Evolutionary conservation across 495 filamentous ascomycete genomes (phyloP), one percentile per base, ranked within the genome.

Genomic region (Echria macrotheca): DNA sequence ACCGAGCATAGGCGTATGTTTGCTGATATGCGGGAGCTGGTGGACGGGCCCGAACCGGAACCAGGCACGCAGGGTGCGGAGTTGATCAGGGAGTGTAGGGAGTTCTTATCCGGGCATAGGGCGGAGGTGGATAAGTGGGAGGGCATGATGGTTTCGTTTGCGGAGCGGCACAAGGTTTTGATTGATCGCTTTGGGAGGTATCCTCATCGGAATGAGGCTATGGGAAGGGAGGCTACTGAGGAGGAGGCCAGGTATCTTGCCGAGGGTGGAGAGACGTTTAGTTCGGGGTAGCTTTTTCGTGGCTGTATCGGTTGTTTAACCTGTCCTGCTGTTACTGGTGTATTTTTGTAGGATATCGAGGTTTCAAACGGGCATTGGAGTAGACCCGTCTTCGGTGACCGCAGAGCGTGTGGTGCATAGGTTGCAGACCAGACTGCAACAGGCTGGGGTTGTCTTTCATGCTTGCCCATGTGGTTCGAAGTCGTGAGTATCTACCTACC

Each of bases 121-220:
- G 37, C 47, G 6, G 37, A 1, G 4, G 28, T 53, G 37, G 38
- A 26, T 3, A 42, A 23, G 6, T 47, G 28, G 26, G 37, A 12
- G 1, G 36, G 24, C 2, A 33, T 33, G 36, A 25, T 47, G 18
- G 26, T 43, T 17, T 18, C 19, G 4, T 42, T 42, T 36, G 44
- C 19, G 7, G 11, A 42, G 18, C 15, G 17, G 22, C 53, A 56
- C 48, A 44, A 24, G 18, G 28, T 36, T n/a, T 19, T 64, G 8
- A 46, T 65, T 35, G 35, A 44, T 12, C 49, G 12, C 38, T 66
- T 63, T 18, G 63, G 63, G 4, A 49, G 63, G 32, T 66, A 62
- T 33, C 63, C 63, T 14, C 52, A 63, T 28, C 58, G 63, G 10
- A 66, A 66, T 23, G 41, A 53, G 38, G 49, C 49, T 5, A 15